These are phyloP conservation scores for Lachnellula hyalina DNA, from an alignment of 2,329 filamentous ascomycete genomes.

Conservation along the genomic window DNA sequence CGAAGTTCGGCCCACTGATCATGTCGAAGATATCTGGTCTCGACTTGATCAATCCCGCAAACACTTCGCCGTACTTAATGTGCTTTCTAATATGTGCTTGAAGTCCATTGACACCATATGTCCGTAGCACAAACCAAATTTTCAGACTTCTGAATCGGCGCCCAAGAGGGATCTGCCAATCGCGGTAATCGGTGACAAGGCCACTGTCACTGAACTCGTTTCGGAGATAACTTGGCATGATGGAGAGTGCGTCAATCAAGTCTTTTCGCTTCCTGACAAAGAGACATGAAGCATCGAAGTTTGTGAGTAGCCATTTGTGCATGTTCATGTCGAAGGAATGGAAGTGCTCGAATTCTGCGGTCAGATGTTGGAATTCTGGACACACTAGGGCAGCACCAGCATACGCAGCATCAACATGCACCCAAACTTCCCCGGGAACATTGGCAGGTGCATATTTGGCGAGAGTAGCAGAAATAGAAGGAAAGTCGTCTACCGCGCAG, in stretches of 20 bases:
- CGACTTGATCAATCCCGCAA: slow-evolving; percentile 53
- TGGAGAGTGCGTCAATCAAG: slow-evolving; percentile 73
- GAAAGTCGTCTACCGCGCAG: slow-evolving; percentile 80
- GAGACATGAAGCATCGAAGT: slow-evolving; percentile 80
- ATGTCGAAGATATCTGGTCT: slow-evolving; percentile 70
- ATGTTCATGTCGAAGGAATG: slow-evolving; percentile 94
- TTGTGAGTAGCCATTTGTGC: slow-evolving; percentile 95
- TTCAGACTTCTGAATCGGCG: slow-evolving; percentile 84
- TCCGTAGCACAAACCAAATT: slow-evolving; percentile 89
- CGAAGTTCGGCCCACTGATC: slow-evolving; percentile 69
- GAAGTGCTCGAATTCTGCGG: slow-evolving; percentile 57
- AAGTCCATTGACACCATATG: slow-evolving; percentile 73
- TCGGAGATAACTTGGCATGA: slow-evolving; percentile 75
- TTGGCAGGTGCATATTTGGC: slow-evolving; percentile 35
- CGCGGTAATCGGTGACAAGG: slow-evolving; percentile 87
- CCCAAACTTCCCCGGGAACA: slow-evolving; percentile 61
- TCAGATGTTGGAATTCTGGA: slow-evolving; percentile 71
- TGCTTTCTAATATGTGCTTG: slow-evolving; percentile 67
- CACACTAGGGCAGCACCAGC: slow-evolving; percentile 80
- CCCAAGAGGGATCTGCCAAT: slow-evolving; percentile 95
- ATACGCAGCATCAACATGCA: slow-evolving; percentile 91
- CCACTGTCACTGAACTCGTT: slow-evolving; percentile 78
- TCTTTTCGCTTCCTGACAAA: slow-evolving; percentile 71
- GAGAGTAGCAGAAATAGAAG: slow-evolving; percentile 29
- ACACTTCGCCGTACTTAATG: slow-evolving; percentile 63